Evolutionary conservation across 2,329 filamentous ascomycete species (phyloP).

Genomic region (Aspergillus flavus): DNA sequence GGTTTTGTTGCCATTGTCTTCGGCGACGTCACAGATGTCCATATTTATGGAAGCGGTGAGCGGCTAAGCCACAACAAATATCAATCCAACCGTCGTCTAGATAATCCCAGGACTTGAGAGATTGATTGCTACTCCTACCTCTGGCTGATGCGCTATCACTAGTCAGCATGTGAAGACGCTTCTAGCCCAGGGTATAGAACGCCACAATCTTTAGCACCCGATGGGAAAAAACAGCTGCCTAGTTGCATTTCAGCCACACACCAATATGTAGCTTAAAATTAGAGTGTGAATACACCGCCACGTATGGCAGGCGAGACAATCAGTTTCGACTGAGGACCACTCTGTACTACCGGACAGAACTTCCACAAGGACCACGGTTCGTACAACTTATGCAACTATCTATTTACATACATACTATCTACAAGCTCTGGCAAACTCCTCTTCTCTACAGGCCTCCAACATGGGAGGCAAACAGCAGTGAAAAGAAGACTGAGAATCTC

Average conservation of each 20-base stretch:
- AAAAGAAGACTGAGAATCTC: constrained; percentile 38
- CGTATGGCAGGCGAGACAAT: too few relatives aligned
- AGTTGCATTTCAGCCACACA: constrained; percentile 19
- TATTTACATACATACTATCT: neutral
- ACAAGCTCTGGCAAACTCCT: constrained; percentile 16
- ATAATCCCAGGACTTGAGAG: neutral
- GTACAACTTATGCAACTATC: neutral
- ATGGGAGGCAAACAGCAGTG: constrained; percentile 38
- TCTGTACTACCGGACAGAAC: too few relatives aligned
- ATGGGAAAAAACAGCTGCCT: constrained; percentile 20
- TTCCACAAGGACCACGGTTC: too few relatives aligned
- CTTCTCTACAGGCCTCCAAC: constrained; percentile 43
- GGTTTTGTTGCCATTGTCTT: neutral
- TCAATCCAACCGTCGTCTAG: neutral
- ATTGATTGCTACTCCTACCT: neutral
- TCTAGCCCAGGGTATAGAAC: constrained; percentile 2
- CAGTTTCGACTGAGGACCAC: too few relatives aligned
- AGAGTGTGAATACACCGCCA: neutral
- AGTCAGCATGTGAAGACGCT: neutral
- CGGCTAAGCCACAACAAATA: constrained; percentile 7
- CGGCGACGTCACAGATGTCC: constrained; percentile 21
- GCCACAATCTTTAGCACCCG: constrained; percentile 13
- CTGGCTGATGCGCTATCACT: neutral
- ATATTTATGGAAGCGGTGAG: constrained; percentile 14
- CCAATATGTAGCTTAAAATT: constrained; percentile 10